Evolutionary conservation across 352 stramenopile genomes (phyloP).

Genomic region (Phytophthora idaei): DNA sequence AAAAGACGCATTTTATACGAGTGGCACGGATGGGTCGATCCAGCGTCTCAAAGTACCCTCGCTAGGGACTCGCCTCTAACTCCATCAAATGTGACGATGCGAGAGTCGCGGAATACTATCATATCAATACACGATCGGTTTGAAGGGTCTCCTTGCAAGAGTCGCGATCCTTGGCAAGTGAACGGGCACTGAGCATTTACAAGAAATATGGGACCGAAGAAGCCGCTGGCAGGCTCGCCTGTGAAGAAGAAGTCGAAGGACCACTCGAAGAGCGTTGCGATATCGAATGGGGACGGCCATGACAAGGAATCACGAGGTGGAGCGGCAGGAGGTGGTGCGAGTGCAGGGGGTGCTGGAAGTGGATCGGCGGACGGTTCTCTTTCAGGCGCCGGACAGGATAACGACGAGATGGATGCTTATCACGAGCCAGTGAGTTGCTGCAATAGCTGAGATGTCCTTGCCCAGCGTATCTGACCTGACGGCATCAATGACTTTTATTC

Average conservation of each 20-base stretch:
- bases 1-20: slow-evolving; percentile 85
- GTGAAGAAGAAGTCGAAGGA: slow-evolving; percentile 77
- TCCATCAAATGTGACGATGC: not conserved
- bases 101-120: slow-evolving; percentile 1
- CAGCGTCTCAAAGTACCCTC: slow-evolving; percentile 75
- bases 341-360: slow-evolving; percentile 18
- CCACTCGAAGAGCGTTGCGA: slow-evolving; percentile 28
- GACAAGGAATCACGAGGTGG: slow-evolving; percentile 45
- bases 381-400: slow-evolving; percentile 47
- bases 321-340: slow-evolving; percentile 4
- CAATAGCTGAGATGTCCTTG: not conserved
- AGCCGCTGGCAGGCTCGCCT: slow-evolving; percentile 40
- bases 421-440: slow-evolving; percentile 63
- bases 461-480: slow-evolving; percentile 10
- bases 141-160: slow-evolving; percentile 32
- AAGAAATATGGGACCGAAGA: slow-evolving; percentile 57
- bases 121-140: slow-evolving; percentile 15
- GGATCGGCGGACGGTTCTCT: slow-evolving; percentile 31
- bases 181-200: slow-evolving; percentile 20
- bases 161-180: slow-evolving; percentile 30
- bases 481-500: slow-evolving; percentile 1
- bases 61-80: slow-evolving; percentile 36
- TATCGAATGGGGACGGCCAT: slow-evolving; percentile 34
- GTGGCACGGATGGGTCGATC: slow-evolving; percentile 81
- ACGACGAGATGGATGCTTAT: slow-evolving; percentile 79